Evolutionary conservation across 148 eudicot genomes (phyloP), one percentile per base, ranked within the genome.

Genomic region (Chenopodium album): DNA sequence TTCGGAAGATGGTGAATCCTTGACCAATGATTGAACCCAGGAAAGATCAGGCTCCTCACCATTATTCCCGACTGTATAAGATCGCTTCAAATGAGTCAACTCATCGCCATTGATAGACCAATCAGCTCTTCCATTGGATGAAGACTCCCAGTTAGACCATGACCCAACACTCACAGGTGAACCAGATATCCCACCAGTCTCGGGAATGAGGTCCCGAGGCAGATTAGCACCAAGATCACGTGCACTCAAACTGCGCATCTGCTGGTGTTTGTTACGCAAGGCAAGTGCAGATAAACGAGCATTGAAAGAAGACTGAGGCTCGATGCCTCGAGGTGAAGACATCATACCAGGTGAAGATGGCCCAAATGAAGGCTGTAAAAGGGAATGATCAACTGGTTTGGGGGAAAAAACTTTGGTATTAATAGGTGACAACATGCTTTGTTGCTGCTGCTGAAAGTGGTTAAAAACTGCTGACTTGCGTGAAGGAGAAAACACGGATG

Each of bases 1-100:
- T 28, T 82, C 88, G 0, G 79, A 72, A 26, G 77, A 74, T 50
- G 93, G 90, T 73, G 92, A 83, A 60, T 91, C 94, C 69, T 89
- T 91, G 72, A 91, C 93, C 64, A 91, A 81, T 10, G 93, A 89
- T 48, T 89, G 91, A 46, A 91, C 90, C 93, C 93, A 91, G 6
- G 93, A 87, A 0, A 91, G 79, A 71, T 91, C 90, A 4, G 92
- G 93, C 84, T 89, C 93, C 73, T 90, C 93, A 2, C 84, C 88
- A 9, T 78, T 79, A 34, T 81, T 81, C 63, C 91, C 89, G 44
- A 63, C n/a, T 0, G 87, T 82, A 17, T 80, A 70, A 41, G 93
- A 85, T 54, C 89, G 82, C 37, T 82, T 82, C 75, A 85, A 41
- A 10, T 84, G 73, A 62, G 85, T 82, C 66, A 80, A 26, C 32